phyloP scores from a whole-genome alignment of 176 grass and related monocot species.

The Musa troglodytarum region DNA sequence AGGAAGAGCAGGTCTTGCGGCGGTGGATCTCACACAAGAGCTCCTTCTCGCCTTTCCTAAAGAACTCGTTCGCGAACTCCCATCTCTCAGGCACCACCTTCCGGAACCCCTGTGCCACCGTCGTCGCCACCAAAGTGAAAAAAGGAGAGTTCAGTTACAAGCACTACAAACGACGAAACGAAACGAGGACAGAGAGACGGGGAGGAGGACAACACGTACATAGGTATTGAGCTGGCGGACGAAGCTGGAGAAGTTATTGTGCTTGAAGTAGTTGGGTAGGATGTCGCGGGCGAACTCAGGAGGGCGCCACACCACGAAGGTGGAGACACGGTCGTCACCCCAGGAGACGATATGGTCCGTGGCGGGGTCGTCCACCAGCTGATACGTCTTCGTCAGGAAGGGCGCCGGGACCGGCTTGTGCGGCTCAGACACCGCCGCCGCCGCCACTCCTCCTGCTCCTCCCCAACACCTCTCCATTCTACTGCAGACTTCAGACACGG shows the following conservation, averaged over 20 bases:
- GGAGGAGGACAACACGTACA: constrained; percentile 24
- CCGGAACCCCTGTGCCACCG: constrained; percentile 61
- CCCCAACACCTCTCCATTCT: constrained; percentile 64
- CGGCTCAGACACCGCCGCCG: constrained; percentile 33
- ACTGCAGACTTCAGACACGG: not conserved
- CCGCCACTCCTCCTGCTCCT: constrained; percentile 23
- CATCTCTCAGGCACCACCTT: constrained; percentile 31
- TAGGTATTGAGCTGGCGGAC: constrained; percentile 99
- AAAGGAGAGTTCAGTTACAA: too few relatives aligned
- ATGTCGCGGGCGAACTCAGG: constrained; percentile 92
- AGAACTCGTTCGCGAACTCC: constrained; percentile 27
- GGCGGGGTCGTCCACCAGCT: constrained; percentile 79
- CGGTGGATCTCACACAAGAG: constrained; percentile 52
- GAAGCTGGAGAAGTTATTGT: constrained; percentile 98
- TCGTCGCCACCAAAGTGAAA: not conserved
- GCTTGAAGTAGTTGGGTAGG: constrained; percentile 98
- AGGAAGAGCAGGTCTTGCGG: constrained; percentile 61
- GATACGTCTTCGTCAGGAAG: constrained; percentile 97
- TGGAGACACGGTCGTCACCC: constrained; percentile 85
- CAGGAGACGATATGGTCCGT: constrained; percentile 98
- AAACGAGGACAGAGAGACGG: not conserved
- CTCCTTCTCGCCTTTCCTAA: constrained; percentile 17
- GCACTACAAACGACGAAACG: not conserved
- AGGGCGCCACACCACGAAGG: constrained; percentile 92
- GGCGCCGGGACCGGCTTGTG: constrained; percentile 93